Base-by-base conservation (phyloP, 1,139 yeast genomes). In the Pichia sp. region DNA sequence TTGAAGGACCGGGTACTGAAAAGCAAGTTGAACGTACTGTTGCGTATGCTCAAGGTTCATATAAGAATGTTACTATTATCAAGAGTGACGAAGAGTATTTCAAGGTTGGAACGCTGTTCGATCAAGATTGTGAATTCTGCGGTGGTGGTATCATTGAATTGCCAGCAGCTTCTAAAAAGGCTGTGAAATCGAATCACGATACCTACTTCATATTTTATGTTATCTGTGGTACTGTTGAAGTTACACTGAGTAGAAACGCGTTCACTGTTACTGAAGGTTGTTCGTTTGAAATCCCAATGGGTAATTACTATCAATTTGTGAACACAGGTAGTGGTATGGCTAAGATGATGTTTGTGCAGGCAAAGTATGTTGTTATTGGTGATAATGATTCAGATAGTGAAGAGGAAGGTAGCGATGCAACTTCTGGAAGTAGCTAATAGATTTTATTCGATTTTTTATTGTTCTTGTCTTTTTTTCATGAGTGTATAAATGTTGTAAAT, bases 61-160 rank as follows among this genome's bases (percentile, higher is more conserved):
- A 78, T n/a, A 77, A 75, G 46, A 70, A 72, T 44, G 68, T 71
- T 19, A 67, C 73, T 3, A 56, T 67, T 1, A 68, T 74, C n/a
- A 65, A 67, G 9, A 71, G 73, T 11, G 71, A 69, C 1, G 71
- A 75, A 33, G 88, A 85, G 47, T 73, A 77, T 48, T 86, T 80
- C 61, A 71, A 76, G 46, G 70, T 88, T 18, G 85, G 87, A 0
- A 76, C 84, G 11, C 68, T 88, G 43, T 89, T 86, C 56, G 84
- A 83, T 56, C 76, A 78, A 48, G 81, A 85, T 56, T 73, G 76
- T 42, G 85, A 81, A 37, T 77, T 76, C 52, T 77, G 85, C 45
- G 96, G 95, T 0, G 81, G 88, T 30, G 97, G 96, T 1, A 71
- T 88, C 54, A 70, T 90, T 50, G 79, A 79, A 46, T 68, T 90